Evolutionary conservation across 352 stramenopile species (phyloP).

Genomic region (Hyaloperonospora arabidopsidis): DNA sequence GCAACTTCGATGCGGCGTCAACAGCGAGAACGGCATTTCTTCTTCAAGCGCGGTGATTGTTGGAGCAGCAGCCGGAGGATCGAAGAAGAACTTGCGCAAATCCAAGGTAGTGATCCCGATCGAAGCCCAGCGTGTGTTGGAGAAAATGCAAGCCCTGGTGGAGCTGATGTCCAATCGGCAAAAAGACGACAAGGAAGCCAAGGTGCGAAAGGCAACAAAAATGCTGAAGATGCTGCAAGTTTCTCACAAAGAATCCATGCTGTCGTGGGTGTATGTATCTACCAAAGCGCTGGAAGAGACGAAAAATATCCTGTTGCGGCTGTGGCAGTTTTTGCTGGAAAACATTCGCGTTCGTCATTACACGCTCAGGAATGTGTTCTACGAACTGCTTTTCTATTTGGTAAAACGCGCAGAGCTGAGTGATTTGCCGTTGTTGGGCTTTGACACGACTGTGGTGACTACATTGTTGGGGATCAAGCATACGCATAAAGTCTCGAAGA

Average conservation of each 20-base stretch:
- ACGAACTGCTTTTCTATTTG: slow-evolving; percentile 84
- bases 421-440: slow-evolving; percentile 73
- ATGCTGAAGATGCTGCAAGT: slow-evolving; percentile 87
- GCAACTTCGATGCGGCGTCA: slow-evolving; percentile 79
- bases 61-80: slow-evolving; percentile 36
- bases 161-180: slow-evolving; percentile 81
- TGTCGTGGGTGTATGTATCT: slow-evolving; percentile 84
- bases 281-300: slow-evolving; percentile 79
- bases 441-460: slow-evolving; percentile 66
- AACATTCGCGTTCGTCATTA: slow-evolving; percentile 88
- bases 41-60: slow-evolving; percentile 85
- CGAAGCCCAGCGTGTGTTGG: slow-evolving; percentile 79
- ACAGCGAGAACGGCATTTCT: slow-evolving; percentile 83
- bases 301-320: slow-evolving; percentile 73
- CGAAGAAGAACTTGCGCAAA: slow-evolving; percentile 61
- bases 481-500: slow-evolving; percentile 67
- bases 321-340: slow-evolving; percentile 85
- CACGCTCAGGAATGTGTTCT: slow-evolving; percentile 84
- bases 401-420: slow-evolving; percentile 83
- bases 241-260: slow-evolving; percentile 85
- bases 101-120: slow-evolving; percentile 75
- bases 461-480: slow-evolving; percentile 63
- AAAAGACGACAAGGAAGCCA: slow-evolving; percentile 86
- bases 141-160: slow-evolving; percentile 86
- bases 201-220: slow-evolving; percentile 85